Evolutionary conservation across 2,329 filamentous ascomycete genomes (phyloP), one percentile per base, ranked within the genome.

Genomic region (Alternaria dauci): DNA sequence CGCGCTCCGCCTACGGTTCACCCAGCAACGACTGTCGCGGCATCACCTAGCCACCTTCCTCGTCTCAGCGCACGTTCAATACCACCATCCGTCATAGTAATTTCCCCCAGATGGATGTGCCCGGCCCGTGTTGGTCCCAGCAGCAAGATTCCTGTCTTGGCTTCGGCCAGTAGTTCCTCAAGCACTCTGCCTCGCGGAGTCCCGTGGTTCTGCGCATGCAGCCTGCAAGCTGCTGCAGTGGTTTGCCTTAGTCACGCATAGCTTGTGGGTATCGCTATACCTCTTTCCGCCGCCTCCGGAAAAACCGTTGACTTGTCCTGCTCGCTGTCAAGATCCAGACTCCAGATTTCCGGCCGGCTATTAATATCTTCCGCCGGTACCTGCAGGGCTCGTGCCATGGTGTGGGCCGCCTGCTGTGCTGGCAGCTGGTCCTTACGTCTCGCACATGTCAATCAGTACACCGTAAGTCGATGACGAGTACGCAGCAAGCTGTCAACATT

Each of bases 1-100:
- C 47, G n/a, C 48, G 47, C 55, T 58, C 47, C 26, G 47, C 55
- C 50, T n/a, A 5, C 55, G 25, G 63, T 66, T 67, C 62, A 67
- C 65, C 65, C 55, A 68, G 65, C 65, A 60, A 60, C 58, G 26
- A 41, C 38, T 18, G 36, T 14, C 43, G 28, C 52, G 46, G 23
- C 38, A 50, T 39, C 58, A 41, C n/a, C 46, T 50, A 30, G 46
- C 11, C 52, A 28, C 36, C 32, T 43, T 58, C 42, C 12, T 54
- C 32, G 47, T 38, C 39, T 55, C 46, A 26, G 50, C 38, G 51
- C 59, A 62, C 62, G 38, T 58, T 52, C 61, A 38, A 46, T 58
- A 52, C 26, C 61, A 36, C 52, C 30, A 20, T 51, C 11, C 55
- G 52, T 50, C 51, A 57, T 51, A 8, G 28, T 20, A 47, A 51